Conservation (phyloP, 495 filamentous ascomycete genomes). For the Podospora sp. region DNA sequence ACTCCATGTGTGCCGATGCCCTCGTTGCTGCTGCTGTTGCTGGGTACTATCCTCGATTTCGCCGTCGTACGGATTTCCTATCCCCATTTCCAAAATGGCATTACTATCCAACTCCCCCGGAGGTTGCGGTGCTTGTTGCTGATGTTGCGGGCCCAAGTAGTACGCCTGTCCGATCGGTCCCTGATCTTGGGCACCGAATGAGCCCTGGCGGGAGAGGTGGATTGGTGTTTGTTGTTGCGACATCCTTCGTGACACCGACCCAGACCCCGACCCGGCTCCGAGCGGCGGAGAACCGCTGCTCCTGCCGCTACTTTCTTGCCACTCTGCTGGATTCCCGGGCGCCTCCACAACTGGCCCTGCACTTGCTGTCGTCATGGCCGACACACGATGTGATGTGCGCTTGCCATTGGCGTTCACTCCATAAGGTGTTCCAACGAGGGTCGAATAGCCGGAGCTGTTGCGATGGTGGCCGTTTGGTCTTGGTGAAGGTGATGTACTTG, state of each 20-base stretch:
- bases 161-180: background rate
- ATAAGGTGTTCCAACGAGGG: constrained; percentile 8
- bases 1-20: background rate
- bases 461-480: constrained; percentile 10
- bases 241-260: background rate
- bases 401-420: background rate
- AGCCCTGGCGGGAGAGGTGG: background rate
- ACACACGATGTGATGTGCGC: constrained; percentile 2
- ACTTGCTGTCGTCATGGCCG: constrained; percentile 8
- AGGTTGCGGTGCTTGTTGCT: background rate
- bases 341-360: background rate
- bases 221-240: background rate
- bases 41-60: background rate
- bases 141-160: background rate
- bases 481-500: background rate
- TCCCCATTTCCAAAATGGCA: constrained; percentile 6
- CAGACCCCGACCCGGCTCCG: background rate
- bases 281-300: background rate
- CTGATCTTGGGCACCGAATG: background rate
- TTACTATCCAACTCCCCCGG: constrained; percentile 10
- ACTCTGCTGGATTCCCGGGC: background rate
- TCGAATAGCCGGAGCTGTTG: constrained; percentile 22
- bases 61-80: background rate
- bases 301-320: background rate
- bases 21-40: background rate